Base-by-base conservation (phyloP, 202 grass and related monocot genomes). In the Panicum hallii region DNA sequence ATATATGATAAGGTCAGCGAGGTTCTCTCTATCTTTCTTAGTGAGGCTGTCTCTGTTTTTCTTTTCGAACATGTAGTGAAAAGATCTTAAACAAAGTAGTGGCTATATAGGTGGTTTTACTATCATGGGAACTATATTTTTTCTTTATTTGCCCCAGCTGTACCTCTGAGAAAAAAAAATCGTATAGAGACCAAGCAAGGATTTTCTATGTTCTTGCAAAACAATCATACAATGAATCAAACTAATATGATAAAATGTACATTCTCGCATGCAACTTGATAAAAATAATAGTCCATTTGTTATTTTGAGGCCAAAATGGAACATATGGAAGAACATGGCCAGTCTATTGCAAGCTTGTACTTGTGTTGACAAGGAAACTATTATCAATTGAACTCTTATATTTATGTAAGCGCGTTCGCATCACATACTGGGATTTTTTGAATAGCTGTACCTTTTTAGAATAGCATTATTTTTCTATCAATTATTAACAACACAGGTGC, bases 271-370 rank as follows among this genome's bases (percentile, higher is more conserved):
- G 71, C 70, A 65, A 66, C 46, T 83, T 72, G 82, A 11, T 68
- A 12, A 6, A 10, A 52, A 26, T 14, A 44, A 67, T 20, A 30
- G 15, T 38, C 38, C 2, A 30, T 74, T 74, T 75, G 19, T 19
- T 65, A 46, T 80, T 65, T 48, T 80, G 11, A 47, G 11, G 11
- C 46, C 83, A 63, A 64, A 23, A 63, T 49, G 30, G 47, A 64
- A 63, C 47, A 26, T 13, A 20, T 57, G 6, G 28, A 66, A 81
- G 77, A 80, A 74, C 84, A 57, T 74, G 84, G 70, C 11, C 60
- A 67, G 48, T 58, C 73, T 67, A 67, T 87, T 81, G 77, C 41
- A 65, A 80, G 48, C 61, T 74, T 64, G 38, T 66, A n/a, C 68
- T 46, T 79, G 32, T 79, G 61, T 79, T 80, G 68, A 65, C 77